Conservation (phyloP, 2,329 filamentous ascomycete genomes). For the Hyphodiscus sp. region DNA sequence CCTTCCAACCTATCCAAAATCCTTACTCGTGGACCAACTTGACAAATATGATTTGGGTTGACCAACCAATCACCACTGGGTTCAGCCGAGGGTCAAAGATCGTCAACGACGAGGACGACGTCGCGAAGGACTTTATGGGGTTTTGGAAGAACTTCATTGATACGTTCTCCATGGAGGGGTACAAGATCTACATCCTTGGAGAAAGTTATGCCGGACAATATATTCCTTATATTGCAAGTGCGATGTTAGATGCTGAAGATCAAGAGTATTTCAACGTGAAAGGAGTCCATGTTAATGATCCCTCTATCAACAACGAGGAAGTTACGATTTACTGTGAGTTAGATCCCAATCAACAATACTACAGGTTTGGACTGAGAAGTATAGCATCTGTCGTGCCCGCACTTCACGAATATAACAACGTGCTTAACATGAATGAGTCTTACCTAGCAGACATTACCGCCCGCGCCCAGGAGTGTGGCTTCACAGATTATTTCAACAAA, state of each 20-base stretch:
- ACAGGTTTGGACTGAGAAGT: conserved; percentile 21
- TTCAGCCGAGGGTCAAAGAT: conserved; percentile 19
- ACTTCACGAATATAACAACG: conserved; percentile 41
- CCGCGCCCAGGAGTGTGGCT: conserved; percentile 43
- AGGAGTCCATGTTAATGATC: neutral
- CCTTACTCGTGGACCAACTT: conserved; percentile 32
- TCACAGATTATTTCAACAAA: conserved; percentile 41
- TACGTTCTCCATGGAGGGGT: conserved; percentile 45
- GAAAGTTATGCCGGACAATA: conserved; percentile 49
- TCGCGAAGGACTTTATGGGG: conserved; percentile 39
- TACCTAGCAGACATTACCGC: conserved; percentile 40
- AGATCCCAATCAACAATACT: conserved; percentile 32
- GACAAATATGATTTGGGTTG: conserved; percentile 38
- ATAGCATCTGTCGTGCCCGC: conserved; percentile 32
- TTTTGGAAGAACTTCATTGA: conserved; percentile 50
- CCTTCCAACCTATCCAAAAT: conserved; percentile 22
- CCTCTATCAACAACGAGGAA: neutral
- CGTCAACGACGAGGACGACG: conserved; percentile 38
- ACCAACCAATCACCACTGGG: conserved; percentile 37
- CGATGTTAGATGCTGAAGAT: conserved; percentile 42
- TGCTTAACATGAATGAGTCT: conserved; percentile 47
- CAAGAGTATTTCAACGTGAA: conserved; percentile 36
- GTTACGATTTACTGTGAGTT: neutral
- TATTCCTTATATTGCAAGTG: conserved; percentile 50
- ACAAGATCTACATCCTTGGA: conserved; percentile 48